Evolutionary conservation across 2,329 filamentous ascomycete genomes (phyloP).

Genomic region (Lasiodiplodia gonubiensis): DNA sequence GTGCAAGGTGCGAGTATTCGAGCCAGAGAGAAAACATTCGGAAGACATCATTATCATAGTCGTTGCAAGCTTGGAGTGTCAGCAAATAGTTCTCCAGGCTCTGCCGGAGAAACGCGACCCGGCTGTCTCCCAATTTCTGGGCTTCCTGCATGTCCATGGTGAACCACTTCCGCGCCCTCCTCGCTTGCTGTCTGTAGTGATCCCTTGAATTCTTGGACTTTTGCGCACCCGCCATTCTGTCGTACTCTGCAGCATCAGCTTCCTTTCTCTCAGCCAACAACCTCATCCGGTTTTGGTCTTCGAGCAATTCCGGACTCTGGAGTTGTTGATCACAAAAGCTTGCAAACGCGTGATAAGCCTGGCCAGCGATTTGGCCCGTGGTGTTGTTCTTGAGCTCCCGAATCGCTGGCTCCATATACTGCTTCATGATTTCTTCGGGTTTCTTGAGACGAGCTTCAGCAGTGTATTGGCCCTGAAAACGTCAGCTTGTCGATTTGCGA

Average conservation of each 20-base stretch:
- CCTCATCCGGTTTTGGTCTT: conserved; percentile 82
- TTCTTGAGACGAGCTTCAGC: conserved; percentile 90
- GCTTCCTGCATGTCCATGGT: conserved; percentile 90
- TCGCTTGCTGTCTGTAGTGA: conserved; percentile 64
- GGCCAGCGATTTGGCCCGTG: conserved; percentile 75
- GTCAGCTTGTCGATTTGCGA: conserved; percentile 30
- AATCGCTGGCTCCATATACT: conserved; percentile 84
- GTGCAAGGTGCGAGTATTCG: conserved; percentile 76
- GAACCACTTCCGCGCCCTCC: conserved; percentile 84
- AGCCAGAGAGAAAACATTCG: conserved; percentile 95
- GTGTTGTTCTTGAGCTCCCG: conserved; percentile 74
- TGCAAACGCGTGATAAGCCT: conserved; percentile 94
- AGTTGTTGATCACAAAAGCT: conserved; percentile 94
- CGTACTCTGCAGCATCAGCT: conserved; percentile 77
- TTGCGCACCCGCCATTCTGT: conserved; percentile 61
- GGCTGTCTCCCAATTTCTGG: conserved; percentile 74
- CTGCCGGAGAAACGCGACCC: conserved; percentile 82
- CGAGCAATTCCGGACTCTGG: conserved; percentile 80
- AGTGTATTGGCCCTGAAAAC: conserved; percentile 73
- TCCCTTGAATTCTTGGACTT: conserved; percentile 54
- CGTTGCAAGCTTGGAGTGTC: conserved; percentile 81
- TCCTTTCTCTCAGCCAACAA: conserved; percentile 80
- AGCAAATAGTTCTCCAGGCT: conserved; percentile 93
- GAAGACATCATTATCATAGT: conserved; percentile 86
- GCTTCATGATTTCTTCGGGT: conserved; percentile 84